Conservation (phyloP, 2,329 filamentous ascomycete species). For the Fusarium nodosum region DNA sequence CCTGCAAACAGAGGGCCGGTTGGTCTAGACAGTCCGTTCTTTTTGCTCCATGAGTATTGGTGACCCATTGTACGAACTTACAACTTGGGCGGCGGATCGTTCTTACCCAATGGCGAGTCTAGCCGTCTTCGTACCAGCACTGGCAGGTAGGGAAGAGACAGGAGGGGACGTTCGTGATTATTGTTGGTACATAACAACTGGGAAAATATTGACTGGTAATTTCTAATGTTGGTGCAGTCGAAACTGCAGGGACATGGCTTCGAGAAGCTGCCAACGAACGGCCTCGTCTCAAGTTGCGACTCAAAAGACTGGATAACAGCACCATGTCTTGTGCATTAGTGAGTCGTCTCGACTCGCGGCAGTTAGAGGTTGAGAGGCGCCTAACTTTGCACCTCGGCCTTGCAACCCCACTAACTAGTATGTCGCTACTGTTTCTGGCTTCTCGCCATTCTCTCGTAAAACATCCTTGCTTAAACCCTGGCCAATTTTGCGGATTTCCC, state of each 20-base stretch:
- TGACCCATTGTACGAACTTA: conserved; percentile 15
- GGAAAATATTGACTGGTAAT: background rate
- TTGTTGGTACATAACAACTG: background rate
- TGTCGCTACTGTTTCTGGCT: conserved; percentile 38
- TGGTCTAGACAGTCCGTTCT: background rate
- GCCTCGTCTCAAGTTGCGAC: conserved; percentile 24
- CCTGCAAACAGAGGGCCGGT: background rate
- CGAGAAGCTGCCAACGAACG: conserved; percentile 21
- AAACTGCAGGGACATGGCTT: conserved; percentile 20
- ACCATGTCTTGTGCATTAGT: conserved; percentile 11
- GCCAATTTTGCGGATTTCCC: conserved; percentile 29
- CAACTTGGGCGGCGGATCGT: conserved; percentile 21
- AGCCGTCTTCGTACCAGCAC: background rate
- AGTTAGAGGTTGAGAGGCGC: conserved; percentile 41
- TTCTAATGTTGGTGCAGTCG: conserved; percentile 1
- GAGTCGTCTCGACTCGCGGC: conserved; percentile 42
- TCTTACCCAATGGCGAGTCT: conserved; percentile 29
- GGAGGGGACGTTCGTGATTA: background rate
- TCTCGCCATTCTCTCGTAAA: conserved; percentile 33
- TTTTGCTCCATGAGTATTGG: conserved; percentile 39
- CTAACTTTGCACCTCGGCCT: conserved; percentile 16
- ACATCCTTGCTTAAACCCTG: conserved; percentile 32
- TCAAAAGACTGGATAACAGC: conserved; percentile 8
- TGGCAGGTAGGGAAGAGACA: background rate
- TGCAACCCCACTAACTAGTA: conserved; percentile 38